These are phyloP conservation scores for Phytopythium mirpurense DNA, from an alignment of 352 stramenopile species.

Conservation along the genomic window DNA sequence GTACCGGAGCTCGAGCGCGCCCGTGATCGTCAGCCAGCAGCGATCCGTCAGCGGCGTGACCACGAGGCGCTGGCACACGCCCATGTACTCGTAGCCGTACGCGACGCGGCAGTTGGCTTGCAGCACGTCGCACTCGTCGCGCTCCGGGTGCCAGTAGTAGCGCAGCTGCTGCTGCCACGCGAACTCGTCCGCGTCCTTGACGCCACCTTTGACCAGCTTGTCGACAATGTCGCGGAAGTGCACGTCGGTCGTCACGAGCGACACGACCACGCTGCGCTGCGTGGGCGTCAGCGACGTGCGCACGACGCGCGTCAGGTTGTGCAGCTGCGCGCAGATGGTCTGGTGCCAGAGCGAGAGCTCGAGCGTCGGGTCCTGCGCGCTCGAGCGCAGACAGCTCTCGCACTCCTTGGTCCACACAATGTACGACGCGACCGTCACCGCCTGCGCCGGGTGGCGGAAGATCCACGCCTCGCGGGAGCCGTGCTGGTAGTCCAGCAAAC, in stretches of 20 bases:
- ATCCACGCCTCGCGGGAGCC: slow-evolving; percentile 76
- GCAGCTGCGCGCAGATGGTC: slow-evolving; percentile 60
- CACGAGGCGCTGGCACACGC: slow-evolving; percentile 84
- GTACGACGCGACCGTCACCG: slow-evolving; percentile 88
- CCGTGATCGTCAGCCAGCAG: slow-evolving; percentile 93
- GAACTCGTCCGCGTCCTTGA: slow-evolving; percentile 55
- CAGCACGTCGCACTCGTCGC: slow-evolving; percentile 50
- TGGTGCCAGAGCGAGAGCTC: slow-evolving; percentile 61
- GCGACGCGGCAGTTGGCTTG: slow-evolving; percentile 65
- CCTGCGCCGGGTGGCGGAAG: slow-evolving; percentile 86
- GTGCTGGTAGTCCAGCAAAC: slow-evolving; percentile 87
- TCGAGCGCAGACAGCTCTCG: slow-evolving; percentile 51
- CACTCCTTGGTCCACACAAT: slow-evolving; percentile 81
- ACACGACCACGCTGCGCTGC: slow-evolving; percentile 55
- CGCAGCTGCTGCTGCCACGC: slow-evolving; percentile 73
- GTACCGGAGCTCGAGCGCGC: slow-evolving; percentile 83
- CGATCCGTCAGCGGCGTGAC: slow-evolving; percentile 93
- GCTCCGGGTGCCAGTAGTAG: slow-evolving; percentile 65
- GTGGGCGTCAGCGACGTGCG: slow-evolving; percentile 48
- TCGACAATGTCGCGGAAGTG: slow-evolving; percentile 78
- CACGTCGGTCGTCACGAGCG: slow-evolving; percentile 70
- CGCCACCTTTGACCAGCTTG: slow-evolving; percentile 41
- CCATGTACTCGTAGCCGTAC: slow-evolving; percentile 93
- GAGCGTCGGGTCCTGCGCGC: slow-evolving; percentile 40
- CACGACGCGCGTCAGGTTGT: slow-evolving; percentile 60